phyloP scores from a whole-genome alignment of 2,329 filamentous ascomycete genomes.

The Alternaria brassicae region DNA sequence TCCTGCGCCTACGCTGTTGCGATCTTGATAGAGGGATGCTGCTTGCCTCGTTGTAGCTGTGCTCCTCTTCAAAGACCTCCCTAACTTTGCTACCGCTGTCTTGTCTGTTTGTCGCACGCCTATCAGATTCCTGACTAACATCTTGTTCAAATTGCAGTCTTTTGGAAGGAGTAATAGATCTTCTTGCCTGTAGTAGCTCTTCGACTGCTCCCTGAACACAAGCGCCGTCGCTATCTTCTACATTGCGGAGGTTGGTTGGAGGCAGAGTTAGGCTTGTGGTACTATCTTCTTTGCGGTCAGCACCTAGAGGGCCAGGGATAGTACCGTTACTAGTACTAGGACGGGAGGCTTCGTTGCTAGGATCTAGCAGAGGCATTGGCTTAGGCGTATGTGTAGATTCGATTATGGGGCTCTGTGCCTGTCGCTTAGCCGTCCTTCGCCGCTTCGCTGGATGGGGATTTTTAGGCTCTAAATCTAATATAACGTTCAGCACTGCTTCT shows the following conservation, averaged over 20 bases:
- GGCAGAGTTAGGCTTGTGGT: slow-evolving; percentile 1
- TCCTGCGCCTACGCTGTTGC: background rate
- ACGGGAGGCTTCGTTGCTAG: background rate
- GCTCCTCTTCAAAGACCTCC: background rate
- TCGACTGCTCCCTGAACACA: slow-evolving; percentile 5
- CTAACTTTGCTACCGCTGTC: slow-evolving; percentile 3
- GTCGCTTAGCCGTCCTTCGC: slow-evolving; percentile 13
- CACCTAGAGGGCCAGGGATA: slow-evolving; percentile 3
- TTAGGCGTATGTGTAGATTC: slow-evolving; percentile 14
- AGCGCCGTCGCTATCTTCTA: slow-evolving; percentile 8
- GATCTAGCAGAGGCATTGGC: slow-evolving; percentile 6
- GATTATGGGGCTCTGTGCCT: slow-evolving; percentile 13
- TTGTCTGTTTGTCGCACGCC: slow-evolving; percentile 1
- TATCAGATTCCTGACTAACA: background rate
- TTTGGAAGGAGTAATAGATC: slow-evolving; percentile 12
- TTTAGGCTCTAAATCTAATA: slow-evolving; percentile 14
- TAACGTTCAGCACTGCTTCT: slow-evolving; percentile 11
- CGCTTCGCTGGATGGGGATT: slow-evolving; percentile 14
- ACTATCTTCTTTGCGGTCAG: slow-evolving; percentile 5
- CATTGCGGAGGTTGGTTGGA: background rate
- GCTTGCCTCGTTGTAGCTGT: background rate
- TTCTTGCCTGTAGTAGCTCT: slow-evolving; percentile 9
- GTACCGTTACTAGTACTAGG: background rate
- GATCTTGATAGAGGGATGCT: slow-evolving; percentile 1
- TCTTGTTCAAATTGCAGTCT: slow-evolving; percentile 1